A percentile compares a stretch with the other conserved stretches of the same genome.
Conservation (phyloP, 208 protist species). For the Acanthamoeba culbertsoni region DNA sequence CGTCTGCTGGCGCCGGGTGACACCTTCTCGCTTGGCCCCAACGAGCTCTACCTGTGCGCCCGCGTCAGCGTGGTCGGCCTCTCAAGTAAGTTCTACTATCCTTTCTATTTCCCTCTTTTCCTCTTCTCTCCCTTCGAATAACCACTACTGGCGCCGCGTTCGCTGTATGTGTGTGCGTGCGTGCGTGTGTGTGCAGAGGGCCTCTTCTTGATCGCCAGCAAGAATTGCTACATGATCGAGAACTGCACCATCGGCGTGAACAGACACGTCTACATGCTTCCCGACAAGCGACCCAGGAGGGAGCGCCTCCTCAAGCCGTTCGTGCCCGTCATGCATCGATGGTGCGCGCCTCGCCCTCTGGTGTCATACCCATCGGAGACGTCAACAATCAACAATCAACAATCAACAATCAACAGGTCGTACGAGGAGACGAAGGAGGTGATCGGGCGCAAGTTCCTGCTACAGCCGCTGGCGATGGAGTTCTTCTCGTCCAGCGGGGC, state of each 20-base stretch:
- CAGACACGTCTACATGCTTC: slow-evolving; percentile 35
- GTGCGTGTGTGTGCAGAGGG: background rate
- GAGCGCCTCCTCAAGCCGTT: slow-evolving; percentile 1
- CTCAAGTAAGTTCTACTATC: background rate
- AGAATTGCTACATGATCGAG: slow-evolving; percentile 57
- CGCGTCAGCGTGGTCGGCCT: background rate
- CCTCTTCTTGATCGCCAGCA: slow-evolving; percentile 9
- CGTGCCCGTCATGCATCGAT: background rate
- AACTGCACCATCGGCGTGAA: slow-evolving; percentile 30
- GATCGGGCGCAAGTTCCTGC: slow-evolving; percentile 82
- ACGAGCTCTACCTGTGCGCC: slow-evolving; percentile 1
- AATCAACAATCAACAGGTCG: background rate
- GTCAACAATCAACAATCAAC: background rate
- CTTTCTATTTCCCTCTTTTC: background rate
- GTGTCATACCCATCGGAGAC: background rate
- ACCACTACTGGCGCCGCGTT: background rate
- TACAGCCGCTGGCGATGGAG: slow-evolving; percentile 91
- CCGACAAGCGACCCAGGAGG: background rate
- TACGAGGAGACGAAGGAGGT: slow-evolving; percentile 53
- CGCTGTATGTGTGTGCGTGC: background rate
- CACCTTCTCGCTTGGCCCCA: background rate
- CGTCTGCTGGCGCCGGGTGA: background rate
- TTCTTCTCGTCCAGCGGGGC: slow-evolving; percentile 87
- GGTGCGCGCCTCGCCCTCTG: background rate
- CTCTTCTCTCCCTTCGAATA: background rate